These are phyloP conservation scores for Sphagnum contortum DNA, from an alignment of 225 moss, liverwort and hornwort genomes.

Conservation along the genomic window DNA sequence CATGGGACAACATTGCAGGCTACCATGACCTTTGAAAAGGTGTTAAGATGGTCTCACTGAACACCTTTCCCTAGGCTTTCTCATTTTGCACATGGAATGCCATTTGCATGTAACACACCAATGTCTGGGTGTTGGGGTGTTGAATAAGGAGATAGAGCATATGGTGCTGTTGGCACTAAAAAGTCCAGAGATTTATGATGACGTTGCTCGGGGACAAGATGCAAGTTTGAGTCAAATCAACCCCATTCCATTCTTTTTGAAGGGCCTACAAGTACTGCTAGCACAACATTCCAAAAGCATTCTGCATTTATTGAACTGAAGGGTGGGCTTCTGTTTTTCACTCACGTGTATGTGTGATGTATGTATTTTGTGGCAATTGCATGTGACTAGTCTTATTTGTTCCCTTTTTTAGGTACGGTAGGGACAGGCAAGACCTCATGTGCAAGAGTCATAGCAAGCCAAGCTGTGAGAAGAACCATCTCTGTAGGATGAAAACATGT, in stretches of 20 bases:
- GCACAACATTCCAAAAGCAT: too few species aligned
- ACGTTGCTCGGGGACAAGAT: conserved; percentile 71
- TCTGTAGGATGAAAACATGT: too few species aligned
- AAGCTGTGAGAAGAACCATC: conserved; percentile 32
- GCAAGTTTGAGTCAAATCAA: conserved; percentile 78
- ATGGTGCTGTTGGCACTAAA: conserved; percentile 73
- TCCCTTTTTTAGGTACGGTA: conserved; percentile 43
- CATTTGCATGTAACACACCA: too few species aligned
- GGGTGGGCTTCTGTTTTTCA: too few species aligned
- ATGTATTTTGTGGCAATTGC: too few species aligned
- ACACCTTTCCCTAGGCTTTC: too few species aligned
- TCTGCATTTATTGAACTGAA: too few species aligned
- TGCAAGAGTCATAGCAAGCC: conserved; percentile 78
- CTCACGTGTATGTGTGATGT: too few species aligned
- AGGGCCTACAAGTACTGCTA: conserved; percentile 63
- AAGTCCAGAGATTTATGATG: conserved; percentile 70
- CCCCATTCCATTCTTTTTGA: conserved; percentile 80
- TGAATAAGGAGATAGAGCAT: conserved; percentile 64
- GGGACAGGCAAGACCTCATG: conserved; percentile 80
- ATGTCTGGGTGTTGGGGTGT: background rate
- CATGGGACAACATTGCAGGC: conserved; percentile 77
- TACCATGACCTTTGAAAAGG: conserved; percentile 76
- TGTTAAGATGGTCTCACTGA: background rate
- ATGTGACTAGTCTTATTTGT: too few species aligned
- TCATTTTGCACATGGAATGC: too few species aligned